These are phyloP conservation scores for Stachybotrys elegans DNA, from an alignment of 2,329 filamentous ascomycete genomes.

Conservation along the genomic window DNA sequence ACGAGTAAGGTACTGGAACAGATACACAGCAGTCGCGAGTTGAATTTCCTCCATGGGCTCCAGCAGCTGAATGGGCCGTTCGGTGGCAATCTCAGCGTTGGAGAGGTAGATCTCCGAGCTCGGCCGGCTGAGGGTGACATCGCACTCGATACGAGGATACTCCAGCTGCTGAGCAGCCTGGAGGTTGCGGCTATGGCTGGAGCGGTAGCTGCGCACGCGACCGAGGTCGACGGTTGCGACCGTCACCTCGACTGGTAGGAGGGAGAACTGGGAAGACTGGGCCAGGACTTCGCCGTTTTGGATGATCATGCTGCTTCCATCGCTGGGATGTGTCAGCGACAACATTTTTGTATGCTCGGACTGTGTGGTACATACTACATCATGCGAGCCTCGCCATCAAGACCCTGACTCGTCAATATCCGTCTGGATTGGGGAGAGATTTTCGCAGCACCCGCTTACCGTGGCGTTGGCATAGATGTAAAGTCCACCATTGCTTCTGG, in stretches of 20 bases:
- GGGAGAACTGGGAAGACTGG: slow-evolving; percentile 58
- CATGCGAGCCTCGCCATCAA: slow-evolving; percentile 37
- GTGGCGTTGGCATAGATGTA: slow-evolving; percentile 37
- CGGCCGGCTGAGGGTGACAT: slow-evolving; percentile 17
- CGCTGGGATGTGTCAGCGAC: slow-evolving; percentile 16
- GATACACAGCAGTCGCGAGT: slow-evolving; percentile 19
- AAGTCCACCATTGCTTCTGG: slow-evolving; percentile 54
- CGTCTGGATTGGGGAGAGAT: too few species aligned
- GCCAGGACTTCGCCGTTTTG: slow-evolving; percentile 59
- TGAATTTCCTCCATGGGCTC: slow-evolving; percentile 27
- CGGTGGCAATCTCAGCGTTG: slow-evolving; percentile 12
- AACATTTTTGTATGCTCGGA: slow-evolving; percentile 46
- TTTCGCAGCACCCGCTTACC: too few species aligned
- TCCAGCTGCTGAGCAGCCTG: slow-evolving; percentile 45
- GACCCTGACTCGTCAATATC: too few species aligned
- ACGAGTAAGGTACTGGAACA: too few species aligned
- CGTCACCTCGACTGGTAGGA: slow-evolving; percentile 60
- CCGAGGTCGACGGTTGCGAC: slow-evolving; percentile 66
- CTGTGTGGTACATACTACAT: slow-evolving; percentile 5
- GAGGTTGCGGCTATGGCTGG: slow-evolving; percentile 46
- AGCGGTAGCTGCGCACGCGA: slow-evolving; percentile 59
- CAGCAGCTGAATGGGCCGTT: slow-evolving; percentile 13
- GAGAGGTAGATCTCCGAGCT: slow-evolving; percentile 20
- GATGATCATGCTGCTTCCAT: slow-evolving; percentile 59
- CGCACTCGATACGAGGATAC: slow-evolving; percentile 23